Conservation (phyloP, 1,284 basidiomycete genomes). For the Ustilago curta region DNA sequence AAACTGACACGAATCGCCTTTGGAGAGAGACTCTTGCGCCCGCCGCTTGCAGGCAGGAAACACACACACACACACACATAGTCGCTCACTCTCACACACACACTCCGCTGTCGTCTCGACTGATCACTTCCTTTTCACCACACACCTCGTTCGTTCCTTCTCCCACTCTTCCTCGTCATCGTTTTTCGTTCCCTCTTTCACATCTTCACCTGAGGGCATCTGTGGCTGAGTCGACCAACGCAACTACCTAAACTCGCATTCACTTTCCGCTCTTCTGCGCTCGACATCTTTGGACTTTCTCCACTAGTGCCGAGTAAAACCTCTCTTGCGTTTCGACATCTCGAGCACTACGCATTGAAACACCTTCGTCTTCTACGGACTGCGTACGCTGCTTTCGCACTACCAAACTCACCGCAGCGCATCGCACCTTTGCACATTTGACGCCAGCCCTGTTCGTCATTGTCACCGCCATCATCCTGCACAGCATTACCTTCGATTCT, state of each 20-base stretch:
- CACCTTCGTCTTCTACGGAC: constrained; percentile 3
- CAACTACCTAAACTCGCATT: constrained; percentile 2
- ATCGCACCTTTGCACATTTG: constrained; percentile 6
- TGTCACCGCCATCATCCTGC: constrained; percentile 11
- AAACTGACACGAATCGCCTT: too few species aligned
- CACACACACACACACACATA: neutral
- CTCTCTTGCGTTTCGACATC: neutral
- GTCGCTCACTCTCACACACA: too few species aligned
- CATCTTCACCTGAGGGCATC: constrained; percentile 17
- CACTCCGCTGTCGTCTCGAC: constrained; percentile 4
- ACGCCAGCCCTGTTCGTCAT: constrained; percentile 28
- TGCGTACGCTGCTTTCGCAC: constrained; percentile 12
- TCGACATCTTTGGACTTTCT: neutral
- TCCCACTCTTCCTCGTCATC: constrained; percentile 4
- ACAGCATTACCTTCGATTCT: neutral
- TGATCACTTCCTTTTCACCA: constrained; percentile 10
- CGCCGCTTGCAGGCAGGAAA: neutral
- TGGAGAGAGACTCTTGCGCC: too few species aligned
- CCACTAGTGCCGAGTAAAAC: neutral
- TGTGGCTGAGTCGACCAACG: constrained; percentile 26
- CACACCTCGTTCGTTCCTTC: constrained; percentile 12
- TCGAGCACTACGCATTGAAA: neutral
- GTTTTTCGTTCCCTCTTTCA: constrained; percentile 4
- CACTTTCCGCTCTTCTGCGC: constrained; percentile 6
- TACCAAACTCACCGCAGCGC: neutral